phyloP scores from a whole-genome alignment of 2,329 filamentous ascomycete species.

The Hymenoscyphus repandus region DNA sequence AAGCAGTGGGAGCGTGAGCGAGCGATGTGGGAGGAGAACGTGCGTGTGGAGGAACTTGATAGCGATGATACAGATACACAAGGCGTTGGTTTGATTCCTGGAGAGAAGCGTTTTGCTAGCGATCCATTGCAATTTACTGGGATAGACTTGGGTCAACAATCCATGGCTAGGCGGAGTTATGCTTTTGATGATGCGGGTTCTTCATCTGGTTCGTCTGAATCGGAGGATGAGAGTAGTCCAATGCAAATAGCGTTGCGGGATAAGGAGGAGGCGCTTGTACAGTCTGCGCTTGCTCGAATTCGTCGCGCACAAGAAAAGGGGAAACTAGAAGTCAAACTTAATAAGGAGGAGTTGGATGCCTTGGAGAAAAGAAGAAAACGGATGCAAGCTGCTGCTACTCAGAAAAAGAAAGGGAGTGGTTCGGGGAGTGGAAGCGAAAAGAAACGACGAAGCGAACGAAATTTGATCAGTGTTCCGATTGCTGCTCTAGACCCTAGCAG shows the following conservation, averaged over 20 bases:
- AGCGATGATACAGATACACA: slow-evolving; percentile 51
- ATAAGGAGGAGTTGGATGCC: slow-evolving; percentile 72
- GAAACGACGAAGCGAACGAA: slow-evolving; percentile 22
- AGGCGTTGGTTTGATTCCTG: slow-evolving; percentile 45
- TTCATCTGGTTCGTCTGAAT: slow-evolving; percentile 35
- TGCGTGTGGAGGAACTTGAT: slow-evolving; percentile 61
- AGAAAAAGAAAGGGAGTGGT: slow-evolving; percentile 19
- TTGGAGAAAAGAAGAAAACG: slow-evolving; percentile 64
- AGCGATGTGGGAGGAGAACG: slow-evolving; percentile 44
- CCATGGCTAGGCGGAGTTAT: slow-evolving; percentile 26
- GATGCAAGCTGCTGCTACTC: slow-evolving; percentile 33
- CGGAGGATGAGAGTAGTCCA: slow-evolving; percentile 46
- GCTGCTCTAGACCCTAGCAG: slow-evolving; percentile 6
- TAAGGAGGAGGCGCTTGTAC: slow-evolving; percentile 69
- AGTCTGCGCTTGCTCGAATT: slow-evolving; percentile 75
- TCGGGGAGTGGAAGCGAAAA: slow-evolving; percentile 25
- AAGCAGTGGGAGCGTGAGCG: slow-evolving; percentile 45
- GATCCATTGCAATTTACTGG: slow-evolving; percentile 58
- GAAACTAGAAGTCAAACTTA: slow-evolving; percentile 74
- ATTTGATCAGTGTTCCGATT: slow-evolving; percentile 27
- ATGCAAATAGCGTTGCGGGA: slow-evolving; percentile 53
- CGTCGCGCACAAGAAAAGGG: slow-evolving; percentile 71
- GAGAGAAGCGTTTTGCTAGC: slow-evolving; percentile 48
- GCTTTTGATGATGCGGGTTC: slow-evolving; percentile 39
- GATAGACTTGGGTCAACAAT: slow-evolving; percentile 45